A percentile compares a stretch with the other conserved stretches of the same genome.
Evolutionary conservation across 1,139 yeast genomes (phyloP).

Genomic region (Candida tropicalis): DNA sequence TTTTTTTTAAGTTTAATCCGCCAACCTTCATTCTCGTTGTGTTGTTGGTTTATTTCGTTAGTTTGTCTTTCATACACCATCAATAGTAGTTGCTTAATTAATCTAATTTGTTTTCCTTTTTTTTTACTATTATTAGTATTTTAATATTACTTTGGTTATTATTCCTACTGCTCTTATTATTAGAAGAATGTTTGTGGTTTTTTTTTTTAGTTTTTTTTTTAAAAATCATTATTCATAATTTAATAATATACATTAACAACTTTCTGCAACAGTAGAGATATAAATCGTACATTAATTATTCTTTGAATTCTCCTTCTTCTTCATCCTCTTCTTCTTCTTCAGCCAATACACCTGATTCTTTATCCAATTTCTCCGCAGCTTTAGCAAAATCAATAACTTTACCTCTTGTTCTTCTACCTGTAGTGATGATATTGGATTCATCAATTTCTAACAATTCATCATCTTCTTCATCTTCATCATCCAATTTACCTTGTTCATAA

Average conservation of each 20-base stretch:
- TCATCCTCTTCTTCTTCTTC: constrained; percentile 52
- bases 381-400: constrained; percentile 83
- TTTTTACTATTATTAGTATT: neutral
- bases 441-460: constrained; percentile 87
- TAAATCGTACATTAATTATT: neutral
- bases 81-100: neutral
- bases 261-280: constrained; percentile 2
- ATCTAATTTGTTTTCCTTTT: neutral
- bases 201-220: constrained; percentile 1
- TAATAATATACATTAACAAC: constrained; percentile 3
- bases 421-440: constrained; percentile 75
- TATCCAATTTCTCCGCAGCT: constrained; percentile 74
- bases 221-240: constrained; percentile 5
- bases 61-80: neutral
- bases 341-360: constrained; percentile 45
- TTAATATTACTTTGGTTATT: neutral
- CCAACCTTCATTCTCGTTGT: too few species aligned
- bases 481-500: constrained; percentile 44
- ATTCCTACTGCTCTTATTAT: neutral
- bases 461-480: constrained; percentile 64
- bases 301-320: constrained; percentile 9
- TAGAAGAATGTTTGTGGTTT: neutral
- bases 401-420: constrained; percentile 91
- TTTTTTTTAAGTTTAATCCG: neutral
- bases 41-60: constrained; percentile 1